A percentile compares a stretch with the other conserved stretches of the same genome.
phyloP scores from a whole-genome alignment of 768 basidiomycete genomes.

The Kwoniella shandongensis region DNA sequence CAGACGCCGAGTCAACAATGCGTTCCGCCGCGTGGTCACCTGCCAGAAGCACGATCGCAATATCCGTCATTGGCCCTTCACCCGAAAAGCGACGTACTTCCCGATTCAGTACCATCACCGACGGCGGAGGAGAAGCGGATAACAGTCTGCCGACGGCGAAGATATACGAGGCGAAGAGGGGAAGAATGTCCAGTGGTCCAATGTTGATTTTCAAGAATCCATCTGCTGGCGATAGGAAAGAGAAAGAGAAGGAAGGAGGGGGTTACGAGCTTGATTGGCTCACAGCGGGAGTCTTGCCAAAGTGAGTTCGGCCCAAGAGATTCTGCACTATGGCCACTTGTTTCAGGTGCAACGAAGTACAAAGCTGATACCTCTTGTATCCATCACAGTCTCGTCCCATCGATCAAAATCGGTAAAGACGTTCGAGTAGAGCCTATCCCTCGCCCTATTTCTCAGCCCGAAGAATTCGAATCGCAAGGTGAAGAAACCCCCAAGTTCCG shows the following conservation, averaged over 20 bases:
- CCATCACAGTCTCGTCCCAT: slow-evolving; percentile 23
- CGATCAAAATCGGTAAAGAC: slow-evolving; percentile 29
- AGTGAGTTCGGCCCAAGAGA: slow-evolving; percentile 15
- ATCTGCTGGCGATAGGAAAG: not conserved
- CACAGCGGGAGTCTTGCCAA: slow-evolving; percentile 34
- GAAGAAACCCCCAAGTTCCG: not conserved
- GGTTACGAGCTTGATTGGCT: slow-evolving; percentile 44
- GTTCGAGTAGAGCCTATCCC: slow-evolving; percentile 21
- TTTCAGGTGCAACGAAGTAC: no score
- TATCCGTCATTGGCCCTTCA: slow-evolving; percentile 19
- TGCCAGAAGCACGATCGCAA: slow-evolving; percentile 13
- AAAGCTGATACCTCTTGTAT: not conserved
- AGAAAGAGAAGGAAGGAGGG: slow-evolving; percentile 9
- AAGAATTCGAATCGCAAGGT: no score
- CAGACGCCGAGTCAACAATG: slow-evolving; percentile 2
- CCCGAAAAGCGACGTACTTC: slow-evolving; percentile 11
- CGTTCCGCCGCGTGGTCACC: slow-evolving; percentile 4
- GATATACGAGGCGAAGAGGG: slow-evolving; percentile 23
- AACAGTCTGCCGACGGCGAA: slow-evolving; percentile 8
- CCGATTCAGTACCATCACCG: slow-evolving; percentile 3
- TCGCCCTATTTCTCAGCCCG: slow-evolving; percentile 8
- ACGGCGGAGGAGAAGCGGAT: slow-evolving; percentile 3
- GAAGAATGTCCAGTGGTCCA: slow-evolving; percentile 39
- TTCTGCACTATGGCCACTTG: no score
- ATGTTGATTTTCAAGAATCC: slow-evolving; percentile 29